phyloP scores from a whole-genome alignment of 2,329 filamentous ascomycete species.

The Neofusicoccum laricinum region DNA sequence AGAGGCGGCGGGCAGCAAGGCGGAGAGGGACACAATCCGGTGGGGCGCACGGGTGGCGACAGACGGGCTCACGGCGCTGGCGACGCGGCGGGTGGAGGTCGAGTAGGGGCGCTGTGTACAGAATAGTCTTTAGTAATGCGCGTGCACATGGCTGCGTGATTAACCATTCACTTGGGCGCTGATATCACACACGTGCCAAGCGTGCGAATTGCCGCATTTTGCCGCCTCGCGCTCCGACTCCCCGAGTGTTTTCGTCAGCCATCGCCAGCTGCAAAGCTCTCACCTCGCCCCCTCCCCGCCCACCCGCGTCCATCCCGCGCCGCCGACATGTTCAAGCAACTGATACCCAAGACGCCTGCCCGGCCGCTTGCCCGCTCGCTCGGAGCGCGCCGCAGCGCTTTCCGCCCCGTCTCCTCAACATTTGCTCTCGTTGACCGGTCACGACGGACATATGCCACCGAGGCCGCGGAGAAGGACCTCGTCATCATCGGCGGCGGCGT shows the following conservation, averaged over 20 bases:
- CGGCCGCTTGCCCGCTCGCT: constrained; percentile 39
- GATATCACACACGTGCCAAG: constrained; percentile 15
- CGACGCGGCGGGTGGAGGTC: constrained; percentile 29
- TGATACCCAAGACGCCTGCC: constrained; percentile 49
- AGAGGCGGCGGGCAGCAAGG: constrained; percentile 47
- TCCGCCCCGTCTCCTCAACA: constrained; percentile 33
- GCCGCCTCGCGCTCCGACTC: constrained; percentile 14
- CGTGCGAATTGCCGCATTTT: constrained; percentile 14
- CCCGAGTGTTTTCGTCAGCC: constrained; percentile 17
- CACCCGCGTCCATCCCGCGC: constrained; percentile 23
- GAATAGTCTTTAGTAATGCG: too few relatives aligned
- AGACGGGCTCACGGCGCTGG: constrained; percentile 32
- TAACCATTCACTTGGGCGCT: constrained; percentile 6
- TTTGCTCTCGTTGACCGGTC: constrained; percentile 50
- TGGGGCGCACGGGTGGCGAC: constrained; percentile 42
- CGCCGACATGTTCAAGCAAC: constrained; percentile 51
- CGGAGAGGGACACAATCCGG: constrained; percentile 51
- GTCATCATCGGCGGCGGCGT: constrained; percentile 98
- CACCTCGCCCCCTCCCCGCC: constrained; percentile 19
- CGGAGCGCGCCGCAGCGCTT: constrained; percentile 31
- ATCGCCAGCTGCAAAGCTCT: constrained; percentile 10
- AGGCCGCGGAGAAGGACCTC: constrained; percentile 81
- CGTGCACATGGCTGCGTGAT: neutral
- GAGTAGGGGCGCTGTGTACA: too few relatives aligned
- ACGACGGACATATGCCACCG: constrained; percentile 57